A percentile compares a stretch with the other conserved stretches of the same genome.
Evolutionary conservation across 2,329 filamentous ascomycete species (phyloP).

Genomic region (Venturia effusa): DNA sequence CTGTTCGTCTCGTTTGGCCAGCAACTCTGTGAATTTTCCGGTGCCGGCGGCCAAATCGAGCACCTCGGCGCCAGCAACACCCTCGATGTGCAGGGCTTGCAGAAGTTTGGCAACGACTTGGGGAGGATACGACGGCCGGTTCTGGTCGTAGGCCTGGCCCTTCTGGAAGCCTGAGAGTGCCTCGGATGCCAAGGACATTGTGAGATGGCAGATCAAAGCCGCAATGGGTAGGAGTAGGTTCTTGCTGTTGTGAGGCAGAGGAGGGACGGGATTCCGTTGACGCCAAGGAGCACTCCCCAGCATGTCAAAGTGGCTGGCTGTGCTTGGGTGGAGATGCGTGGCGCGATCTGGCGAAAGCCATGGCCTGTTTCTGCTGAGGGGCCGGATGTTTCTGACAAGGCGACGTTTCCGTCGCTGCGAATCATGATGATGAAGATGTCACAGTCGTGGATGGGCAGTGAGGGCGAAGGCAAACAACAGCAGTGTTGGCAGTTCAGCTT

Average conservation of each 20-base stretch:
- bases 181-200: constrained; percentile 16
- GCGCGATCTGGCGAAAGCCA: neutral
- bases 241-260: constrained; percentile 1
- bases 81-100: constrained; percentile 40
- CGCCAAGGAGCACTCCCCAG: neutral
- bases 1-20: constrained; percentile 47
- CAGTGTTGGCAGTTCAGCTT: too few relatives aligned
- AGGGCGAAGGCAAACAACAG: too few relatives aligned
- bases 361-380: neutral
- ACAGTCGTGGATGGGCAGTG: too few relatives aligned
- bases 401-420: neutral
- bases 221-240: neutral
- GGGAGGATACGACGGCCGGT: constrained; percentile 56
- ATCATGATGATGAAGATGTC: neutral
- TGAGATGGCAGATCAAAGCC: neutral
- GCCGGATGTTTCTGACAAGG: neutral
- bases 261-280: neutral
- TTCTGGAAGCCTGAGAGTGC: constrained; percentile 49
- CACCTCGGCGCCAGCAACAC: constrained; percentile 36
- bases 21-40: constrained; percentile 57
- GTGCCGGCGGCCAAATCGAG: constrained; percentile 59
- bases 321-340: neutral
- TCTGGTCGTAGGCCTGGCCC: constrained; percentile 52
- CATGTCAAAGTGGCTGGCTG: neutral
- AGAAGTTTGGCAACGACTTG: constrained; percentile 50